phyloP scores from a whole-genome alignment of 352 stramenopile species.

The Pythium periplocum region DNA sequence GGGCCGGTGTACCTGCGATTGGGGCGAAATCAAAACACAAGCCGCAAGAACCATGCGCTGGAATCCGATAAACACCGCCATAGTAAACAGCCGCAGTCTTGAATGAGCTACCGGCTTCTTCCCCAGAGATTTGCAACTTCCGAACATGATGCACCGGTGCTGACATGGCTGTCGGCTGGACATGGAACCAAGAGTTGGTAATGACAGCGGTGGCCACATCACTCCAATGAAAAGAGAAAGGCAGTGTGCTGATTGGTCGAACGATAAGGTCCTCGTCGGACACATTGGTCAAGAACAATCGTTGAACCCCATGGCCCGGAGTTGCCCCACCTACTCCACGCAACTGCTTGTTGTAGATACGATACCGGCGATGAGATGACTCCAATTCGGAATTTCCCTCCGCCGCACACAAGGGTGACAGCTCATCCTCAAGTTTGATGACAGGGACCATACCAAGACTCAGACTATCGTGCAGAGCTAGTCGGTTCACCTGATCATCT shows the following conservation, averaged over 20 bases:
- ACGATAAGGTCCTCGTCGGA: conserved; percentile 45
- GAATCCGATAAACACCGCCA: conserved; percentile 38
- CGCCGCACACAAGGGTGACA: conserved; percentile 1
- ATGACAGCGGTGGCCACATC: background rate
- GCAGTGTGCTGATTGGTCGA: conserved; percentile 67
- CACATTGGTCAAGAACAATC: conserved; percentile 43
- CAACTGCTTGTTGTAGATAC: conserved; percentile 30
- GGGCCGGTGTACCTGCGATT: conserved; percentile 44
- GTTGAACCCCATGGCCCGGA: background rate
- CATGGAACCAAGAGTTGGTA: conserved; percentile 11
- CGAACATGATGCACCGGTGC: conserved; percentile 8
- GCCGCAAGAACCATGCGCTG: conserved; percentile 36
- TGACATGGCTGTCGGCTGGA: conserved; percentile 16
- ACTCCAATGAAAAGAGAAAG: conserved; percentile 57
- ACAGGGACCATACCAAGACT: conserved; percentile 65
- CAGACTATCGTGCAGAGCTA: conserved; percentile 8
- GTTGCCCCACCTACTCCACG: conserved; percentile 13
- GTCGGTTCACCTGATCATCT: too few species aligned
- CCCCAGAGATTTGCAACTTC: conserved; percentile 5
- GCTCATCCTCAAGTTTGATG: conserved; percentile 66
- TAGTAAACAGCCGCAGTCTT: conserved; percentile 34
- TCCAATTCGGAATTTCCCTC: conserved; percentile 24
- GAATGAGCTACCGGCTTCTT: conserved; percentile 1
- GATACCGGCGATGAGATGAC: conserved; percentile 39
- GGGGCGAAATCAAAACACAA: conserved; percentile 70